A percentile compares a stretch with the other conserved stretches of the same genome.
phyloP scores from a whole-genome alignment of 306 rosid genomes.

The Dryas drummondii region DNA sequence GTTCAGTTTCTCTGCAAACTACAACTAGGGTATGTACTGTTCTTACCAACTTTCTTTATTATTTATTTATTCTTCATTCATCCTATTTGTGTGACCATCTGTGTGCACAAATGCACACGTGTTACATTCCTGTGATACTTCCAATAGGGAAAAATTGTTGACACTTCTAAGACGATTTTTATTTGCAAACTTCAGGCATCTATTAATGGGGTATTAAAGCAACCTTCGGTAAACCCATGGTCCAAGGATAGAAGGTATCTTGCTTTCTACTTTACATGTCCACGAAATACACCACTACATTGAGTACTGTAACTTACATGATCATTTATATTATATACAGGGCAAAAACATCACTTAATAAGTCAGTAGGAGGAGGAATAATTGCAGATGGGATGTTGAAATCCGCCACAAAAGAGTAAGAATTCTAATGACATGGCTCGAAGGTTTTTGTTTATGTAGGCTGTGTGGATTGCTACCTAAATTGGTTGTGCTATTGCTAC shows the following conservation, averaged over 20 bases:
- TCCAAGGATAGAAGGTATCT: constrained; percentile 58
- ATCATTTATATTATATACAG: constrained; percentile 29
- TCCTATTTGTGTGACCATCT: constrained; percentile 1
- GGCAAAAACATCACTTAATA: constrained; percentile 34
- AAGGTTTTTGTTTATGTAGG: constrained; percentile 15
- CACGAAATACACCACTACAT: not conserved
- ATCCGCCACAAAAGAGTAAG: constrained; percentile 41
- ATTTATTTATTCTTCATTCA: not conserved
- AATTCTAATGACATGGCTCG: constrained; percentile 11
- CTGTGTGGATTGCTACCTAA: constrained; percentile 9
- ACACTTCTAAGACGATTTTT: constrained; percentile 11
- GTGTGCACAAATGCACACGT: not conserved
- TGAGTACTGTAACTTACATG: constrained; percentile 22
- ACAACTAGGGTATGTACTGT: constrained; percentile 44
- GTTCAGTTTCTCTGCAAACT: constrained; percentile 26
- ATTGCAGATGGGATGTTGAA: constrained; percentile 32
- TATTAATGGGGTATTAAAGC: constrained; percentile 35
- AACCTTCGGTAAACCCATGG: constrained; percentile 41
- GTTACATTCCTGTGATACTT: not conserved
- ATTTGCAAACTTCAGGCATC: constrained; percentile 47
- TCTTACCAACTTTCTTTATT: not conserved
- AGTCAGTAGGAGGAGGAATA: constrained; percentile 39
- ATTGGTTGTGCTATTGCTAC: constrained; percentile 2
- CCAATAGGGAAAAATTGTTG: constrained; percentile 10
- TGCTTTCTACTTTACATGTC: constrained; percentile 13